These are phyloP conservation scores for Whalleya microplaca DNA, from an alignment of 2,329 filamentous ascomycete species.

Conservation along the genomic window DNA sequence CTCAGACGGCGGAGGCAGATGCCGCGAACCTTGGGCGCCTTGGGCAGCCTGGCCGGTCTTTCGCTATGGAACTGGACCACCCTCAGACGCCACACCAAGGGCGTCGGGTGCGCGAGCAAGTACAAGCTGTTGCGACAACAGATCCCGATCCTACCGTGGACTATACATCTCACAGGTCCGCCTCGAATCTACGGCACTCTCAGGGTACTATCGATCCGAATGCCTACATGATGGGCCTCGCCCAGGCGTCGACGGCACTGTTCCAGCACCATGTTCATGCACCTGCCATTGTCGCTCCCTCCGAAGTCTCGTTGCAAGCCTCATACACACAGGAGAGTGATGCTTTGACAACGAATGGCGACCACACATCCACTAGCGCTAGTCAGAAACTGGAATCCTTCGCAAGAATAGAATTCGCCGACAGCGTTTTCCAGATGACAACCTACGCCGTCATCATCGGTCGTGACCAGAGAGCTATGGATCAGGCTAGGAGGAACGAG, in stretches of 20 bases:
- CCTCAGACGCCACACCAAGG: slow-evolving; percentile 12
- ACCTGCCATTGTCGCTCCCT: slow-evolving; percentile 37
- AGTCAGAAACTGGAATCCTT: slow-evolving; percentile 57
- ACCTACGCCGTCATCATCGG: slow-evolving; percentile 74
- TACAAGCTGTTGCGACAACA: slow-evolving; percentile 39
- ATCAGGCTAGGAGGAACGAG: slow-evolving; percentile 57
- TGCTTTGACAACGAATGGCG: slow-evolving; percentile 35
- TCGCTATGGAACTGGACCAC: slow-evolving; percentile 14
- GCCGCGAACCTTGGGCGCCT: slow-evolving; percentile 10
- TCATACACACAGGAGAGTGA: slow-evolving; percentile 38
- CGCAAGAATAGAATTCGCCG: slow-evolving; percentile 69
- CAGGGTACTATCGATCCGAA: slow-evolving; percentile 38
- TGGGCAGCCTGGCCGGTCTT: slow-evolving; percentile 14
- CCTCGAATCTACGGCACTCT: slow-evolving; percentile 25
- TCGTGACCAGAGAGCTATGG: slow-evolving; percentile 66
- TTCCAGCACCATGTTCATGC: slow-evolving; percentile 32
- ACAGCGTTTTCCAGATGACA: slow-evolving; percentile 79
- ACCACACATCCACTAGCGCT: slow-evolving; percentile 40
- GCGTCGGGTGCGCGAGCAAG: slow-evolving; percentile 22
- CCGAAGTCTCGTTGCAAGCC: slow-evolving; percentile 38
- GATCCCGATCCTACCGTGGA: slow-evolving; percentile 35
- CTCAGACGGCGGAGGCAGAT: slow-evolving; percentile 4
- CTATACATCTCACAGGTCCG: slow-evolving; percentile 28
- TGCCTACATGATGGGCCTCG: slow-evolving; percentile 36
- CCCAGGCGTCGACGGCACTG: slow-evolving; percentile 28